Base-by-base conservation (phyloP, 208 protist species). In the Crithidia bombi region DNA sequence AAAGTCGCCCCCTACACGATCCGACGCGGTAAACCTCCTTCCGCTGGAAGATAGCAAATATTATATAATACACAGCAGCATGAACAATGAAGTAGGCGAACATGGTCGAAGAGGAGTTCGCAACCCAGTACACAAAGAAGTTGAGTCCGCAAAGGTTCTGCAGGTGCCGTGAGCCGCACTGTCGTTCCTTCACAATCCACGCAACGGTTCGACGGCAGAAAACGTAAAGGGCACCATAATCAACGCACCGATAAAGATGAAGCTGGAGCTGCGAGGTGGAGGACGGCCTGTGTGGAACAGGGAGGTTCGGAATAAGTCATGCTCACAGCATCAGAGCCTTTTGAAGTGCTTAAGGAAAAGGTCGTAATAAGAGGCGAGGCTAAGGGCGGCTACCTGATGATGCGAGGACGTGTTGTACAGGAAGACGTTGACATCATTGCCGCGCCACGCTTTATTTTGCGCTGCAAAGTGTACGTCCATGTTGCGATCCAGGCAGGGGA, bases 151-250 rank as follows among this genome's bases (percentile, higher is more conserved):
- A 91, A 21, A 96, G 69, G 51, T 81, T 86, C 78, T 96, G 91
- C 70, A 96, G 47, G 52, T 96, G 91, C 26, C 81, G 76, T 0
- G 89, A 68, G 49, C 83, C 87, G 67, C 75, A 87, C 70, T 91
- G 75, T 2, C 85, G 84, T 74, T 96, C 91, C 78, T 86, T 92
- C 69, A 96, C 89, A 3, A 96, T 52, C 79, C 82, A 93, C 6
- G 75, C 79, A 0, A 96, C 81, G 5, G 73, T 79, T 91, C 19
- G 86, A 82, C 4, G 87, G 83, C 35, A 92, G n/a, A 50, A 59
- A 90, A 87, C 6, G 76, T 82, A 64, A 93, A 90, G n/a, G 83
- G 89, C 28, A 90, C 79, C 68, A 90, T 79, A 17, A 92, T 75
- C 25, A 90, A 67, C 17, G 64, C 66, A 30, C 66, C 78, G 30